Evolutionary conservation across 208 protist genomes (phyloP).

Genomic region (Wallacemonas sp.): DNA sequence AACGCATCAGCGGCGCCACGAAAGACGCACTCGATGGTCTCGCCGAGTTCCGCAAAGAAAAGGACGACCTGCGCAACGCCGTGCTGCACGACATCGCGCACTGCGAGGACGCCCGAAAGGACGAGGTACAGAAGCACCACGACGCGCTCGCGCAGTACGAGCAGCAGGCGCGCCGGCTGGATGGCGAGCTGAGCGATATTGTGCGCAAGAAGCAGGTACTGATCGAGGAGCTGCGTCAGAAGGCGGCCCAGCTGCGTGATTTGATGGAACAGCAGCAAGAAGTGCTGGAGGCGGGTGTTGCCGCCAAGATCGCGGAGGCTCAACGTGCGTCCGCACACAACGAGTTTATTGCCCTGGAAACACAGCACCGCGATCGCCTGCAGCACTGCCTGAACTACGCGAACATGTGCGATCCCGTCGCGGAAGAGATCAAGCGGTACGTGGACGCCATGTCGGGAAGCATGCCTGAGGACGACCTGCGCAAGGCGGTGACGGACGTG

Average conservation of each 20-base stretch:
- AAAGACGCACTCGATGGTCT: conserved; percentile 56
- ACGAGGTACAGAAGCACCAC: conserved; percentile 42
- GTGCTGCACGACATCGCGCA: conserved; percentile 46
- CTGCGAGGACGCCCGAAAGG: conserved; percentile 37
- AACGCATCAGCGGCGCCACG: conserved; percentile 44
- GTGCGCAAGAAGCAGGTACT: conserved; percentile 51
- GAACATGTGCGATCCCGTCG: conserved; percentile 40
- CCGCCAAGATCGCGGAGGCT: conserved; percentile 50
- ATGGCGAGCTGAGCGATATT: conserved; percentile 27
- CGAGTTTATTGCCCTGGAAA: conserved; percentile 69
- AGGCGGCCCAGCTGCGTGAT: conserved; percentile 48
- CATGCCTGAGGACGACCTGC: conserved; percentile 39
- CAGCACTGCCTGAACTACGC: conserved; percentile 64
- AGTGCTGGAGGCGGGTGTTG: conserved; percentile 37
- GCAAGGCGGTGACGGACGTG: conserved; percentile 38
- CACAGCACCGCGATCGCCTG: conserved; percentile 63
- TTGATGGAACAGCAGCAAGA: conserved; percentile 63
- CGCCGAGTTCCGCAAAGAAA: conserved; percentile 45
- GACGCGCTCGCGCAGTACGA: conserved; percentile 33
- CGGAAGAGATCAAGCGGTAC: conserved; percentile 54
- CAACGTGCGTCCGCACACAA: conserved; percentile 62
- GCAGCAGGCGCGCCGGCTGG: conserved; percentile 24
- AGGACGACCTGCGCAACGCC: conserved; percentile 28
- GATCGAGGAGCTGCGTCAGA: conserved; percentile 65
- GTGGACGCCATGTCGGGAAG: conserved; percentile 48